phyloP scores from a whole-genome alignment of 2,329 filamentous ascomycete genomes.

The Diatrype stigma region DNA sequence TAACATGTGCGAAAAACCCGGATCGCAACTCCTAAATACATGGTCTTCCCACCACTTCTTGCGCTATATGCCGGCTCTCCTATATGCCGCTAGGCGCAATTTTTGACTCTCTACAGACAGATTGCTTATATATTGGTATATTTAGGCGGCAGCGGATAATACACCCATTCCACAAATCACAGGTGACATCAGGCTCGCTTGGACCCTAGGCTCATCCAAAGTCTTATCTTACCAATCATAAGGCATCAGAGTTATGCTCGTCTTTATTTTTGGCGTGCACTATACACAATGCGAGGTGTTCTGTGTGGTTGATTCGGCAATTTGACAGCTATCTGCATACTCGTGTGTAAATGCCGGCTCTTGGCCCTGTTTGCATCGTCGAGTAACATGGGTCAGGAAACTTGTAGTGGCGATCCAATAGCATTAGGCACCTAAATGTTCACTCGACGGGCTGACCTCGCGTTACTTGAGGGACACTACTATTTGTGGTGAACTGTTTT shows the following conservation, averaged over 20 bases:
- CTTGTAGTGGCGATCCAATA: too few species aligned
- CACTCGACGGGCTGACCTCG: too few species aligned
- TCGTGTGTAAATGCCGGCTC: too few species aligned
- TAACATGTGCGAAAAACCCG: slow-evolving; percentile 5
- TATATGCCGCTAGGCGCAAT: slow-evolving; percentile 11
- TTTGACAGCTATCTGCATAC: too few species aligned
- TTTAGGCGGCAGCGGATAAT: slow-evolving; percentile 16
- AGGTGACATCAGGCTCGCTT: slow-evolving; percentile 5
- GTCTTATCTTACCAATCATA: slow-evolving; percentile 14
- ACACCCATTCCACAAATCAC: slow-evolving; percentile 11
- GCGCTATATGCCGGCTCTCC: slow-evolving; percentile 12
- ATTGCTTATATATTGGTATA: slow-evolving; percentile 13
- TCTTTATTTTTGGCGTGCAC: slow-evolving; percentile 2
- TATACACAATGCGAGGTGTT: slow-evolving; percentile 2
- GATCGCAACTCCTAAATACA: slow-evolving; percentile 18
- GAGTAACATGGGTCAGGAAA: too few species aligned
- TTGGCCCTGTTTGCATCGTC: too few species aligned
- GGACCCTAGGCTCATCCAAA: slow-evolving; percentile 7
- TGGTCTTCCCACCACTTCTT: neutral
- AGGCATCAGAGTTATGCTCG: neutral
- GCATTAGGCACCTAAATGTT: too few species aligned
- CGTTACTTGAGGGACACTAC: too few species aligned
- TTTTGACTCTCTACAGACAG: slow-evolving; percentile 6
- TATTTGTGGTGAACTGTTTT: too few species aligned
- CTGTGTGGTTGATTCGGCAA: slow-evolving; percentile 5